phyloP scores from a whole-genome alignment of 129 eudicot genomes.

The Pseudognaphalium luteoalbum region DNA sequence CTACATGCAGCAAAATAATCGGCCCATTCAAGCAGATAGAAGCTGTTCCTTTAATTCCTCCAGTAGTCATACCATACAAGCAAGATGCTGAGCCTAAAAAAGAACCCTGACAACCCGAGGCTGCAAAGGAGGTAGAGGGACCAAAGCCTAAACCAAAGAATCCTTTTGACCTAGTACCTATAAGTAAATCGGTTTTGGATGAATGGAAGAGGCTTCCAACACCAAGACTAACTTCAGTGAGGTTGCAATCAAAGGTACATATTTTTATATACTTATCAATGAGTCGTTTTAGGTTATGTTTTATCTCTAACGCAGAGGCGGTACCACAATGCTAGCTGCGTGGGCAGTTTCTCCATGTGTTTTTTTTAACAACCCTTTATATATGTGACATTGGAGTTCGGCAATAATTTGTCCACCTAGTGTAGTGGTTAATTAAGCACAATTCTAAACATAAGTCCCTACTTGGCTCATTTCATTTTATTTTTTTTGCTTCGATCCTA shows the following conservation, averaged over 20 bases:
- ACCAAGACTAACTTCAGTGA: conserved; percentile 94
- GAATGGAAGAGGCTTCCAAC: conserved; percentile 99
- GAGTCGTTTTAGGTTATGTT: not conserved
- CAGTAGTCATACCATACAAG: conserved; percentile 50
- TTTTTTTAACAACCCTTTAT: too few species aligned
- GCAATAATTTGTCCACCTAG: too few species aligned
- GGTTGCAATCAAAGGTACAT: conserved; percentile 89
- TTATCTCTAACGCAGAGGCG: too few species aligned
- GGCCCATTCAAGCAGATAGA: conserved; percentile 68
- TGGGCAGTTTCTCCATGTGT: too few species aligned
- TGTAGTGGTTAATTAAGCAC: too few species aligned
- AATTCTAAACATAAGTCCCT: too few species aligned
- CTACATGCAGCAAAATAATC: conserved; percentile 57
- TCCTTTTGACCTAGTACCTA: conserved; percentile 90
- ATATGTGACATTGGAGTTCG: too few species aligned
- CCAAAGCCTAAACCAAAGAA: conserved; percentile 98
- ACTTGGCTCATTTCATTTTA: too few species aligned
- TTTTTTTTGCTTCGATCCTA: too few species aligned
- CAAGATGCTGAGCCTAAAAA: conserved; percentile 40
- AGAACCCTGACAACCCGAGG: conserved; percentile 43
- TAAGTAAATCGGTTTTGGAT: conserved; percentile 84
- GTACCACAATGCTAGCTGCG: too few species aligned
- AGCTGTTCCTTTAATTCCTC: conserved; percentile 49
- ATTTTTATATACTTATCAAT: too few species aligned
- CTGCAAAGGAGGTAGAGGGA: conserved; percentile 73